phyloP scores from a whole-genome alignment of 306 rosid species.

The Trichosanthes truncata region DNA sequence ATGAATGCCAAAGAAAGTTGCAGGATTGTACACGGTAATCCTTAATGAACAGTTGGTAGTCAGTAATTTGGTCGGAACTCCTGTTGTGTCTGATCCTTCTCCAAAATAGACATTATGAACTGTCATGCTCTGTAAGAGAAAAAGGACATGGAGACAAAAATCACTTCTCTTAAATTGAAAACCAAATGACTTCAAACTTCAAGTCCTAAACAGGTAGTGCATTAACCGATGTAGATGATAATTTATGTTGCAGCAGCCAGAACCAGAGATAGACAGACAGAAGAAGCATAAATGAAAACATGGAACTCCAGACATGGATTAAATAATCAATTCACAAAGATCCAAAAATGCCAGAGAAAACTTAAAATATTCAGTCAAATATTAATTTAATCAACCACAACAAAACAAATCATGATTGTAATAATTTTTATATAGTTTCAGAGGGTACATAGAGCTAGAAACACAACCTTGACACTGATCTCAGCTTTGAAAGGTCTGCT shows the following conservation, averaged over 20 bases:
- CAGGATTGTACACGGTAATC: slow-evolving; percentile 68
- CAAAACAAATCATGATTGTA: neutral
- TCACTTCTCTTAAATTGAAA: neutral
- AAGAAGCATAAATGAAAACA: neutral
- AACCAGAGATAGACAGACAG: neutral
- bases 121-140: slow-evolving; percentile 46
- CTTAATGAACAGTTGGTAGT: slow-evolving; percentile 62
- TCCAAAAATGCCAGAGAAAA: neutral
- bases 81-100: slow-evolving; percentile 73
- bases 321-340: neutral
- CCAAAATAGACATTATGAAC: slow-evolving; percentile 68
- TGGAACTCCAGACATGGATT: neutral
- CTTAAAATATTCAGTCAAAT: neutral
- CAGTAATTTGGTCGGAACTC: slow-evolving; percentile 83
- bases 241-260: neutral
- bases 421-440: neutral
- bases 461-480: slow-evolving; percentile 49
- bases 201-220: neutral
- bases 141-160: neutral
- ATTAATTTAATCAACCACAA: neutral
- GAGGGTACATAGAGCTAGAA: neutral
- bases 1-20: slow-evolving; percentile 69
- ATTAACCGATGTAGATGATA: neutral
- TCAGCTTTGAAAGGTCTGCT: slow-evolving; percentile 46
- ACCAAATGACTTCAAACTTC: neutral